phyloP scores from a whole-genome alignment of 768 basidiomycete species.

The Pleurotus citrinopileatus region DNA sequence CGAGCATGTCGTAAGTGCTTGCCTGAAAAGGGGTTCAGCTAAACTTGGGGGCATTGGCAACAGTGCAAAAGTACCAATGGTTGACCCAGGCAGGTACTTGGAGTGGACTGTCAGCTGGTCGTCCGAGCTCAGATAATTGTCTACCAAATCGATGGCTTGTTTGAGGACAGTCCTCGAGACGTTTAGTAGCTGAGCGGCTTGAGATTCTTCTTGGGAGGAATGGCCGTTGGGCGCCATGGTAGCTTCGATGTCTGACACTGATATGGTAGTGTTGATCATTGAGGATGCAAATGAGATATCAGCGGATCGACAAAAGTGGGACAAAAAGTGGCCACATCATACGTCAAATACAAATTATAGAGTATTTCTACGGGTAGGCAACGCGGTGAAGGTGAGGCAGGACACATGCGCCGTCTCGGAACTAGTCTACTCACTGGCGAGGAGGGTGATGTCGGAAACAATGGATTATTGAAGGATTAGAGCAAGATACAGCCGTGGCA shows the following conservation, averaged over 20 bases:
- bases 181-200: constrained; percentile 52
- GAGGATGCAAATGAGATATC: constrained; percentile 10
- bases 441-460: background rate
- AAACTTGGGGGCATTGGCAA: background rate
- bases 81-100: constrained; percentile 81
- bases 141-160: constrained; percentile 73
- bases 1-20: constrained; percentile 86
- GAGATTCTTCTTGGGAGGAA: constrained; percentile 20
- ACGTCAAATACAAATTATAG: background rate
- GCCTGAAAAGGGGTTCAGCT: constrained; percentile 38
- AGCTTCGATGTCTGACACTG: background rate
- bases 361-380: constrained; percentile 14
- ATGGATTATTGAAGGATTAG: background rate
- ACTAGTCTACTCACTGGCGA: constrained; percentile 10
- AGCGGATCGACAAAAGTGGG: constrained; percentile 13
- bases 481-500: background rate
- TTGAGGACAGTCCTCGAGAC: constrained; percentile 66
- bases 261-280: constrained; percentile 20
- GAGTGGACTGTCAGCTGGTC: constrained; percentile 68
- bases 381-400: constrained; percentile 18
- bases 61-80: constrained; percentile 68
- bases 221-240: constrained; percentile 5
- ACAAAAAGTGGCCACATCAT: constrained; percentile 7
- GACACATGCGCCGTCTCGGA: constrained; percentile 16
- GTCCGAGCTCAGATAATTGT: constrained; percentile 62